Evolutionary conservation across 805 yeast species (phyloP), one percentile per base, ranked within the genome.

Genomic region (Suhomyces sp.): DNA sequence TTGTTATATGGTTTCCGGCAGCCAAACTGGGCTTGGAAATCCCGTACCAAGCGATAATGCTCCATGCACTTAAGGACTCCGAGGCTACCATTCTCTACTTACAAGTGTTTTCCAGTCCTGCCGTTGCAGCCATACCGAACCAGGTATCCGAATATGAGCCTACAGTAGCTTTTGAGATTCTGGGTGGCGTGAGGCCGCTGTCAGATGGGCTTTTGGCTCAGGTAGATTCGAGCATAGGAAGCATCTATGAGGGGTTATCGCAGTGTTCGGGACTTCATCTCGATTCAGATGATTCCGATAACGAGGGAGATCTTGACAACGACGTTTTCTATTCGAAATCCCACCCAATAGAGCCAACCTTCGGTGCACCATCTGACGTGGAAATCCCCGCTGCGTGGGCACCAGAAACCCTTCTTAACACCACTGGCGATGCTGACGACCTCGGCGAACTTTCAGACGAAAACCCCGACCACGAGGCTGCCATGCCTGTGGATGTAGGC

Each of bases 401-500:
- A 39, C 41, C 50, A 31, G 49, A 37, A 47, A 39, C 27, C 25
- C 50, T 25, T 43, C 43, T 25, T 47, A 46, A 33, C 51, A 53
- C 31, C 52, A 45, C 41, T 35, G 78, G 78, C 6, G 60, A 64
- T 53, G 79, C 77, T 1, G 76, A 72, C 54, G 76, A 72, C 52
- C 60, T 72, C 44, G 75, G 62, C 5, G 52, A 50, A 21, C 57
- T 54, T 27, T 50, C 43, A 21, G 59, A 54, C 9, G 65, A 59
- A 21, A 56, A 53, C 15, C 60, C 50, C 13, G 62, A 51, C 2
- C 76, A 76, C 0, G 62, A 50, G 3, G 77, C 78, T 0, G 78
- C 76, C 2, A 73, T 75, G 78, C 58, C 69, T 45, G 76, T 75
- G 24, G 74, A 72, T 45, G 62, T 75, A n/a, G 75, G 71, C n/a